Evolutionary conservation across 352 stramenopile species (phyloP), one percentile per base, ranked within the genome.

Genomic region (Phytophthora uliginosa): DNA sequence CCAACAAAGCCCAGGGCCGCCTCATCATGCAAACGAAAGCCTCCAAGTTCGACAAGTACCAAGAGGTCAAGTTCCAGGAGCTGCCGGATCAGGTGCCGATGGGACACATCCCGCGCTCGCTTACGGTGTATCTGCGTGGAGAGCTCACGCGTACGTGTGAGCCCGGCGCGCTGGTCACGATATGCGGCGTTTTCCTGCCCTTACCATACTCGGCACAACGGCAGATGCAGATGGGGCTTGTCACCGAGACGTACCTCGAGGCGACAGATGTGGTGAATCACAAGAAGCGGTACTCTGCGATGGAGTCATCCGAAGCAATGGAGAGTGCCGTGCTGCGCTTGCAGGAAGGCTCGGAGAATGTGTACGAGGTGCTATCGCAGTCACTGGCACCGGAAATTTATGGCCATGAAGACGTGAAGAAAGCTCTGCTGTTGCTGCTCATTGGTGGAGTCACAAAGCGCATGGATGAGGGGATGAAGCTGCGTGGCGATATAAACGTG

Each of bases 381-480:
- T 98, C 91, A 15, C 98, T 99, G 76, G 98, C 98, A 17, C 98
- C 98, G 0, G 98, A 99, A 88, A 99, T 99, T 59, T 99, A 98
- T 82, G 98, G 98, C 6, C 97, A 99, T 69, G 97, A 99, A 57
- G 97, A 99, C 82, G 98, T 99, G 12, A 99, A 99, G 86, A 99
- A 99, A 65, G 98, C 98, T 12, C 73, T 99, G 33, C 79, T 99
- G 12, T 81, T 99, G 48, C 93, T 99, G 66, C 90, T 99, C 24
- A 98, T 99, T 13, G 94, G 97, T 36, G 97, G 97, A 17, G 86
- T 95, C 26, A 94, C 90, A 13, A 96, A 96, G 77, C 82, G 86
- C 18, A 97, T 97, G 85, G 89, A 97, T 66, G 89, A 97, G 76
- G 86, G 98, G 12, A 99, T 99, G 96, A 90, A 86, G 33, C 97